These are phyloP conservation scores for Fomitopsis betulina DNA, from an alignment of 1,284 basidiomycete species.

Conservation along the genomic window DNA sequence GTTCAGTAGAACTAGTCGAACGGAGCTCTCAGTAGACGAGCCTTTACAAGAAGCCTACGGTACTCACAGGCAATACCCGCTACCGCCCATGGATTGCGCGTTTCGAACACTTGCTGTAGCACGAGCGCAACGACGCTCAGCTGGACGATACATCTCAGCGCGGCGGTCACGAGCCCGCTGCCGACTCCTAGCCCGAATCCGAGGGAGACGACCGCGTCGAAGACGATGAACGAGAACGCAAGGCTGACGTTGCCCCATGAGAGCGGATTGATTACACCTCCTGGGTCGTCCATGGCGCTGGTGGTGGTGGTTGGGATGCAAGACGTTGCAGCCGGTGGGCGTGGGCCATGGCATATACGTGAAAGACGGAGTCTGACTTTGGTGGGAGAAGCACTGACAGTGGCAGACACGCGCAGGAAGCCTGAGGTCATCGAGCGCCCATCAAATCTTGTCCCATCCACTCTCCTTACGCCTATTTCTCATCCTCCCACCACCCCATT, in stretches of 20 bases:
- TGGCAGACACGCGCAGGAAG: neutral
- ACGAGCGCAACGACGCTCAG: conserved; percentile 68
- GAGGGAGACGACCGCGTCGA: conserved; percentile 60
- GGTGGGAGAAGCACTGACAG: neutral
- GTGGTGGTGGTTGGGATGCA: neutral
- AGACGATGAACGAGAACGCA: conserved; percentile 68
- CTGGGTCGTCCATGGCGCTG: conserved; percentile 14
- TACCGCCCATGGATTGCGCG: conserved; percentile 70
- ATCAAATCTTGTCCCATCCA: neutral
- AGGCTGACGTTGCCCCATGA: conserved; percentile 70
- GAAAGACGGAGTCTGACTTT: neutral
- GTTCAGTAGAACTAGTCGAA: conserved; percentile 55
- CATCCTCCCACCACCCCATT: neutral
- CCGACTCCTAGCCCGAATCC: conserved; percentile 67
- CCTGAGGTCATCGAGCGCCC: neutral
- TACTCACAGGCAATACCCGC: conserved; percentile 65
- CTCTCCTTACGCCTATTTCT: neutral
- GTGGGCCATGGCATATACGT: neutral
- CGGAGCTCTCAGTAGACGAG: neutral
- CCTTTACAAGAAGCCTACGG: neutral
- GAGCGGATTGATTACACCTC: conserved; percentile 30
- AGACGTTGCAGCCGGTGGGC: neutral
- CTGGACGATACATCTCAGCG: conserved; percentile 72
- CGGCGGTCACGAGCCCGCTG: conserved; percentile 61
- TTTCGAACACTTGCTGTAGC: conserved; percentile 71